phyloP scores from a whole-genome alignment of 2,329 filamentous ascomycete genomes.

The Dryadomyces sulphureus region DNA sequence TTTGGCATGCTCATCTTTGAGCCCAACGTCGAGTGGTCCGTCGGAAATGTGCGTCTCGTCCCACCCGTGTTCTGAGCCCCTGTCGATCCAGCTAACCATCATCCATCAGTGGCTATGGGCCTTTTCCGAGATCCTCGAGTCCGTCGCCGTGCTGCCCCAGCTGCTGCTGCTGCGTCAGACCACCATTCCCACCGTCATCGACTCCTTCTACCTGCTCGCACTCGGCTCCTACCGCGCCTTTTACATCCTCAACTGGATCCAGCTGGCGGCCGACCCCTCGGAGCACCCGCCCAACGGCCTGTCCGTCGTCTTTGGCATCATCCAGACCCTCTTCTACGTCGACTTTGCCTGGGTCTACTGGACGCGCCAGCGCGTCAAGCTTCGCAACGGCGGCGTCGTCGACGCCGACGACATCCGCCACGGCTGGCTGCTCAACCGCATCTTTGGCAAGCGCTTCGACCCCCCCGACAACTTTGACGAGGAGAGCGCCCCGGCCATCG shows the following conservation, averaged over 20 bases:
- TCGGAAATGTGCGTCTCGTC: conserved; percentile 30
- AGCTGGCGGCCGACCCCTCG: conserved; percentile 44
- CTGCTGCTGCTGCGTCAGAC: conserved; percentile 85
- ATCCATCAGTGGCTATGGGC: conserved; percentile 56
- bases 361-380: conserved; percentile 82
- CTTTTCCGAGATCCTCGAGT: conserved; percentile 86
- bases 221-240: conserved; percentile 78
- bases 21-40: conserved; percentile 26
- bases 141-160: conserved; percentile 79
- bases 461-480: conserved; percentile 37
- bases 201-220: conserved; percentile 86
- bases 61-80: neutral
- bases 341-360: conserved; percentile 98
- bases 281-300: conserved; percentile 51
- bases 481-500: conserved; percentile 34
- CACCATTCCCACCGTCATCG: conserved; percentile 88
- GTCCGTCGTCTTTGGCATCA: conserved; percentile 69
- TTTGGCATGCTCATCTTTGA: conserved; percentile 58
- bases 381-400: conserved; percentile 73
- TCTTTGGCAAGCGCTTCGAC: conserved; percentile 50
- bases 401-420: conserved; percentile 78
- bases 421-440: conserved; percentile 67
- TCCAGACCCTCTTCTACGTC: conserved; percentile 80
- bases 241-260: conserved; percentile 87
- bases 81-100: neutral